Evolutionary conservation across 306 rosid species (phyloP), one percentile per base, ranked within the genome.

Genomic region (Bauhinia variegata): DNA sequence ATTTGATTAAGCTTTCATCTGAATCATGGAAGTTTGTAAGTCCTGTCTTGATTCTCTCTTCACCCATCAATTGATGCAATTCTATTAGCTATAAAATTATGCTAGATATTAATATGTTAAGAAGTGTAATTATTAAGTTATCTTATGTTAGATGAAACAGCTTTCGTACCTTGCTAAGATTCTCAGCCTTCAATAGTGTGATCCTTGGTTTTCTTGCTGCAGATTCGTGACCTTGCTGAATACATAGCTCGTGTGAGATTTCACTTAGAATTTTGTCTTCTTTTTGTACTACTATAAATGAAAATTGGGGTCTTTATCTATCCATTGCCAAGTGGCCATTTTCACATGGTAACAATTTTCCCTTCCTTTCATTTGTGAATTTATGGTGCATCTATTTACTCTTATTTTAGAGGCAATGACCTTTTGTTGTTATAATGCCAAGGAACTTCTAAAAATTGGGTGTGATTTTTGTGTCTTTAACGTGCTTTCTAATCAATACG

Each of bases 181-280:
- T 71, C 68, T 30, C 3, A 33, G 37, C 9, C 48, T 47, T 2
- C 50, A 67, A 54, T 54, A 75, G 44, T 59, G 54, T 86, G 75
- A 84, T 82, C 17, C 44, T 49, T 23, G 60, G 19, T 72, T 75
- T 50, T 17, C 54, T 57, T 72, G 23, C 75, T 87, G 90, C 95
- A 93, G 99, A 84, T 74, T 67, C 90, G 85, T 61, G 99, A 97
- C 66, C 81, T 88, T 63, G 97, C 99, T 0, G 99, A 93, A 75
- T 93, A 93, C 80, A 93, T 93, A 74, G 99, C 99, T 66, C 95
- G 85, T 97, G 99, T 93, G 85, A 82, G 95, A 71, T 72, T 60
- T 50, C 56, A 31, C 72, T 64, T 54, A 13, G 16, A 76, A 16
- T 34, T 49, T 38, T 60, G 52, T 54, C 34, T 34, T 49, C 65